These are phyloP conservation scores for Rhodomyrtus psidioides DNA, from an alignment of 441 rosid genomes.

Conservation along the genomic window DNA sequence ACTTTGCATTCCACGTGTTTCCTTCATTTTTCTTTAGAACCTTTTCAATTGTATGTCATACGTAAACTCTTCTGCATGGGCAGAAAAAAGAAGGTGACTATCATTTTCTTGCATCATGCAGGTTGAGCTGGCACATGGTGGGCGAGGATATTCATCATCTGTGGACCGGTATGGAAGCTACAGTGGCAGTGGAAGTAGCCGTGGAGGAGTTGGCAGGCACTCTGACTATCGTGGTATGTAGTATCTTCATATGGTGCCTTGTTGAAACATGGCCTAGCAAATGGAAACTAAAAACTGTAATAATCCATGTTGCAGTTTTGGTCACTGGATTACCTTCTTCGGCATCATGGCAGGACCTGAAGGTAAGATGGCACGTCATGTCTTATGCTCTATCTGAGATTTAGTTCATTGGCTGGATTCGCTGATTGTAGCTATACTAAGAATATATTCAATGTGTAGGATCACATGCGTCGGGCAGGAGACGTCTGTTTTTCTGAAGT, in stretches of 20 bases:
- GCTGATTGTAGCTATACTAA: neutral
- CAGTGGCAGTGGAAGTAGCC: conserved; percentile 38
- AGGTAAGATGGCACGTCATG: conserved; percentile 29
- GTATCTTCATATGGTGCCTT: neutral
- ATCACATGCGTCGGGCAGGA: conserved; percentile 7
- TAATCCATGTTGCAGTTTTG: conserved; percentile 38
- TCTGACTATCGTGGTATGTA: conserved; percentile 85
- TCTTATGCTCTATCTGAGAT: neutral
- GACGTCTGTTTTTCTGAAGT: conserved; percentile 8
- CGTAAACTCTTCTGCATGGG: neutral
- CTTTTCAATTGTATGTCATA: neutral
- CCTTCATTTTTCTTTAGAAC: neutral
- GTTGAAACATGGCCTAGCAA: neutral
- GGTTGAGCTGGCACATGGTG: conserved; percentile 96
- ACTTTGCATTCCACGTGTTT: neutral
- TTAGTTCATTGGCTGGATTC: neutral
- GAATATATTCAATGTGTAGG: neutral
- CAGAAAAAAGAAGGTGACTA: neutral
- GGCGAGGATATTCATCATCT: conserved; percentile 67
- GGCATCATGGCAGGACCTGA: conserved; percentile 98
- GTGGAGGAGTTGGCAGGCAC: conserved; percentile 67
- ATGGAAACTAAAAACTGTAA: neutral
- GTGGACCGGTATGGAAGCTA: conserved; percentile 67
- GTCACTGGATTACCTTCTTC: conserved; percentile 89
- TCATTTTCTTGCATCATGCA: conserved; percentile 8